Evolutionary conservation across 805 yeast species (phyloP), one percentile per base, ranked within the genome.

Genomic region (Lipomyces anomalus): DNA sequence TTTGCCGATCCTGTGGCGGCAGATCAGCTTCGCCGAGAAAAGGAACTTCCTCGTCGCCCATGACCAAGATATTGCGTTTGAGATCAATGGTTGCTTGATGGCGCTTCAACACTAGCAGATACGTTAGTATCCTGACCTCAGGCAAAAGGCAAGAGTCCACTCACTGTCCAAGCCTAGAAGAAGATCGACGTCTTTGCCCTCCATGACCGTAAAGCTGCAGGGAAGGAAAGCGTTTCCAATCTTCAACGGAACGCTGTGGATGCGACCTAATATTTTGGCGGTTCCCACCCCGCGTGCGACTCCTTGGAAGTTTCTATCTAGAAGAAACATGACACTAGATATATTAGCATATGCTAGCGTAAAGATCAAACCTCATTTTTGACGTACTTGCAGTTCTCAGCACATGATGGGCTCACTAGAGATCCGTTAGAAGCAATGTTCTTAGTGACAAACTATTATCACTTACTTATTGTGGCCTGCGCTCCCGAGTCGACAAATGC

Each of bases 401-500:
- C 95, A 52, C 89, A 70, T 35, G 70, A 68, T 1, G 94, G 84
- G 26, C 88, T 79, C 59, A 92, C n/a, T 29, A 13, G n/a, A n/a
- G n/a, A n/a, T n/a, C n/a, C n/a, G n/a, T n/a, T n/a, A n/a, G n/a
- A n/a, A n/a, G n/a, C n/a, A n/a, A n/a, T n/a, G n/a, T 13, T 9
- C 11, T 26, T 13, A 26, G 30, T 13, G 30, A 9, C 11, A 9
- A 13, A 22, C 9, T 40, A 9, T 33, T 9, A 28, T 17, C 24
- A 26, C 42, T 9, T 35, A 22, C 29, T 64, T 34, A 92, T 81
- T 0, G 98, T 88, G 23, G 78, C 70, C 63, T 88, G 96, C 0
- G 99, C 97, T 2, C 99, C 98, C 0, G 97, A 79, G 62, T 92
- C 99, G 4, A 92, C 95, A 68, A 92, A 87, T 0, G 97, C 97